Evolutionary conservation across 176 grass and related monocot species (phyloP).

Genomic region (Microstegium vimineum): DNA sequence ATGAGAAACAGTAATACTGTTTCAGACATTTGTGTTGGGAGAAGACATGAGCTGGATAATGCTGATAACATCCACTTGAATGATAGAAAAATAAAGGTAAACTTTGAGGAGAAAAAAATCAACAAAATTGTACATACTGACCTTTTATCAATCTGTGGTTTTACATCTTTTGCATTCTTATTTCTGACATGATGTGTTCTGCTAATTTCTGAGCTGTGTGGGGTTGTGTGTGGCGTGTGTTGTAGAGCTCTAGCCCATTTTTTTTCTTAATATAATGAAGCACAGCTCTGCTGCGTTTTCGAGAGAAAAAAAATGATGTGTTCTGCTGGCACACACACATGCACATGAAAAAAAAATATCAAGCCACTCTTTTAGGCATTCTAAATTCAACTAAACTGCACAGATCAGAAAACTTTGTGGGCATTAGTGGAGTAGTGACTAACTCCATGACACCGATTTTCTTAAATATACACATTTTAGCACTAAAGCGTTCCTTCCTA

Average conservation of each 20-base stretch:
- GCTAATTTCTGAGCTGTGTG: too few relatives aligned
- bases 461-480: slow-evolving; percentile 1
- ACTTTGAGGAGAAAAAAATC: slow-evolving; percentile 55
- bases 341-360: not conserved
- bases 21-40: slow-evolving; percentile 44
- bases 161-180: slow-evolving; percentile 14
- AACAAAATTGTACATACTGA: slow-evolving; percentile 33
- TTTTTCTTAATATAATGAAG: too few relatives aligned
- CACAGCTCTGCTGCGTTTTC: too few relatives aligned
- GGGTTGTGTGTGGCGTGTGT: too few relatives aligned
- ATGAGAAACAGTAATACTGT: slow-evolving; percentile 38
- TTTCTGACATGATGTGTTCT: slow-evolving; percentile 19
- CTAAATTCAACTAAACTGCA: slow-evolving; percentile 22
- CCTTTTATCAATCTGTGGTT: slow-evolving; percentile 29
- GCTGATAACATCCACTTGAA: slow-evolving; percentile 49
- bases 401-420: not conserved
- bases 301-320: too few relatives aligned
- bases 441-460: not conserved
- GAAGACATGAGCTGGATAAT: slow-evolving; percentile 33
- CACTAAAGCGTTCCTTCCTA: not conserved
- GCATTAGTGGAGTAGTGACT: not conserved
- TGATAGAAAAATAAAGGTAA: slow-evolving; percentile 82
- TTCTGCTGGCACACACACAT: not conserved
- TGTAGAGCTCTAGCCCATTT: too few relatives aligned
- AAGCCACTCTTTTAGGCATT: not conserved